Evolutionary conservation across 306 rosid genomes (phyloP).

Genomic region (Calophaca sinica): DNA sequence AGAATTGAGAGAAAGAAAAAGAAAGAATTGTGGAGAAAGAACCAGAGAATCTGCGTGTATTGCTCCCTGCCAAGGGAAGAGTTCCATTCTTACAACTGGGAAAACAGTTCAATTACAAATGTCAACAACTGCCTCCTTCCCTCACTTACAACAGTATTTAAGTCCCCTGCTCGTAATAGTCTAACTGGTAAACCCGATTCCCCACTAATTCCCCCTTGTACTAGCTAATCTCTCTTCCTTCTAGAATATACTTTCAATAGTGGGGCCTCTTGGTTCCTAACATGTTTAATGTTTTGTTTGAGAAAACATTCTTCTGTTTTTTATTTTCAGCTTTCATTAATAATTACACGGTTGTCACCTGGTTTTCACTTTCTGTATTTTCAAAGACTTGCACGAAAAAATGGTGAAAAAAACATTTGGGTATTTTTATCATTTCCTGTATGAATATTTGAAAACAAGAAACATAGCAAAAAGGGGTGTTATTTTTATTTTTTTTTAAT

Average conservation of each 20-base stretch:
- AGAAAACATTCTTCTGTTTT: neutral
- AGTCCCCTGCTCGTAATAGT: neutral
- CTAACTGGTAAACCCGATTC: neutral
- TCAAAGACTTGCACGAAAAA: neutral
- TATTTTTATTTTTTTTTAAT: neutral
- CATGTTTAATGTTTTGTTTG: too few species aligned
- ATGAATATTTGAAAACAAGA: neutral
- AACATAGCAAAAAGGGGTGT: neutral
- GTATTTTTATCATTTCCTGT: neutral
- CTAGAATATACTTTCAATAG: neutral
- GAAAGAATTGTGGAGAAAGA: neutral
- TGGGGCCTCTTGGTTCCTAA: neutral
- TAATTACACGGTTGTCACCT: neutral
- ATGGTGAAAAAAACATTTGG: neutral
- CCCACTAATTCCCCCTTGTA: neutral
- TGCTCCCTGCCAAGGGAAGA: neutral
- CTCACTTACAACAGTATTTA: neutral
- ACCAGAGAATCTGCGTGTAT: neutral
- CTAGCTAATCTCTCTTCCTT: neutral
- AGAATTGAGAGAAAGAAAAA: conserved; percentile 4
- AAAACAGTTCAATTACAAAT: conserved; percentile 9
- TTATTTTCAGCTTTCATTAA: neutral
- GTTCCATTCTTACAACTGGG: conserved; percentile 7
- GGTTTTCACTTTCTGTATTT: neutral
- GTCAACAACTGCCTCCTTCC: conserved; percentile 7